A percentile compares a stretch with the other conserved stretches of the same genome.
Evolutionary conservation across 257 asterid species (phyloP).

Genomic region (Capsicum chinense): DNA sequence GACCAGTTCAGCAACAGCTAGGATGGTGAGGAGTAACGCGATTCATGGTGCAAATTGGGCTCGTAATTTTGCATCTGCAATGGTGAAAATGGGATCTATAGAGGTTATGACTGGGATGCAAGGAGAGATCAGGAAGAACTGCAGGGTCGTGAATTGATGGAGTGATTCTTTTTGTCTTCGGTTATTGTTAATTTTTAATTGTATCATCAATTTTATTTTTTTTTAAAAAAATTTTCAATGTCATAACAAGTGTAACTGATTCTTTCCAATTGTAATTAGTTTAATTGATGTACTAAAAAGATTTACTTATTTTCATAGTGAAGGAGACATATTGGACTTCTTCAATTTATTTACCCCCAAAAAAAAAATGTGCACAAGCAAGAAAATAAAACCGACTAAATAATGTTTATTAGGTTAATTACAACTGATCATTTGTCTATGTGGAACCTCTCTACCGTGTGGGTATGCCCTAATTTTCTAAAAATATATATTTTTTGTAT

Average conservation of each 20-base stretch:
- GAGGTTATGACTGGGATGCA: constrained; percentile 42
- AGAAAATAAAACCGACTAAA: not conserved
- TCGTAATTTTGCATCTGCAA: constrained; percentile 43
- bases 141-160: constrained; percentile 41
- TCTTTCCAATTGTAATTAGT: not conserved
- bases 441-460: no score
- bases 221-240: not conserved
- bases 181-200: not conserved
- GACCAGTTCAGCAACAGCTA: constrained; percentile 34
- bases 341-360: not conserved
- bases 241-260: not conserved
- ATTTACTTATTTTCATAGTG: not conserved
- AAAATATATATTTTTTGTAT: no score
- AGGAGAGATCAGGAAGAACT: constrained; percentile 52
- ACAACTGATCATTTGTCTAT: not conserved
- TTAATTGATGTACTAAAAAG: not conserved
- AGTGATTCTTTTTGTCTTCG: not conserved
- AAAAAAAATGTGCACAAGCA: not conserved
- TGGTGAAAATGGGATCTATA: constrained; percentile 47
- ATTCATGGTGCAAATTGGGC: constrained; percentile 34
- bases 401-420: no score
- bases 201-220: not conserved
- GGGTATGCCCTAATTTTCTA: no score
- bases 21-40: constrained; percentile 37
- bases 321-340: not conserved